These are phyloP conservation scores for Leptoxyphium fumago DNA, from an alignment of 2,329 filamentous ascomycete species.

Conservation along the genomic window DNA sequence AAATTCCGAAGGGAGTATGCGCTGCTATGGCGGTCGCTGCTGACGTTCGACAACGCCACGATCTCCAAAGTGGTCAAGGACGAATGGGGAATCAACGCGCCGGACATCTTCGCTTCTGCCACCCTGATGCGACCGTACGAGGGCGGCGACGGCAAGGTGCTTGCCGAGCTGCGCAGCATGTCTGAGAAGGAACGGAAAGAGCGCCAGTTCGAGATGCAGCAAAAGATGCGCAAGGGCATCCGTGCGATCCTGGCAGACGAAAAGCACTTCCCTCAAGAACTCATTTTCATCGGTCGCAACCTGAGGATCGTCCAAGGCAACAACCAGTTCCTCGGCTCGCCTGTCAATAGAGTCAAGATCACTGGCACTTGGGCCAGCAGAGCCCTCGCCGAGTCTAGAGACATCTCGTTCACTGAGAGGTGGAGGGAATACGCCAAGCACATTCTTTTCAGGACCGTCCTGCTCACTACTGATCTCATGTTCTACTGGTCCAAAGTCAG, in stretches of 20 bases:
- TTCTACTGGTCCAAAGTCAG: constrained; percentile 70
- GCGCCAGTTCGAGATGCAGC: constrained; percentile 65
- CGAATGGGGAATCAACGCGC: constrained; percentile 75
- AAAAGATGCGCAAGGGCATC: constrained; percentile 55
- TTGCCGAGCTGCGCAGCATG: constrained; percentile 35
- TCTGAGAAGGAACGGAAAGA: constrained; percentile 40
- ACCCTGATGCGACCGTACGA: constrained; percentile 84
- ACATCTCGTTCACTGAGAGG: constrained; percentile 47
- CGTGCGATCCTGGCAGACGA: constrained; percentile 73
- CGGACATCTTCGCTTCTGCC: constrained; percentile 81
- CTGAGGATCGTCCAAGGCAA: constrained; percentile 87
- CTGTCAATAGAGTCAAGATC: constrained; percentile 84
- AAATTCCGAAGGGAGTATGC: constrained; percentile 76
- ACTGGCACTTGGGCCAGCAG: constrained; percentile 81
- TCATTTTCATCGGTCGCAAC: constrained; percentile 84
- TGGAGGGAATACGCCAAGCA: constrained; percentile 60
- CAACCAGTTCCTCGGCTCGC: constrained; percentile 78
- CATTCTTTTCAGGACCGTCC: constrained; percentile 63
- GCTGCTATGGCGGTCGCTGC: constrained; percentile 81
- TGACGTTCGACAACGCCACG: constrained; percentile 82
- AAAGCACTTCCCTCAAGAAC: constrained; percentile 75
- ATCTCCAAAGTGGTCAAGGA: constrained; percentile 55
- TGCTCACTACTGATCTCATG: constrained; percentile 61
- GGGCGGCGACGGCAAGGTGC: constrained; percentile 59
- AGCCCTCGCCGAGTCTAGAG: constrained; percentile 61